Evolutionary conservation across 192 early-diverging fungal species (phyloP).

Genomic region (Linnemannia exigua): DNA sequence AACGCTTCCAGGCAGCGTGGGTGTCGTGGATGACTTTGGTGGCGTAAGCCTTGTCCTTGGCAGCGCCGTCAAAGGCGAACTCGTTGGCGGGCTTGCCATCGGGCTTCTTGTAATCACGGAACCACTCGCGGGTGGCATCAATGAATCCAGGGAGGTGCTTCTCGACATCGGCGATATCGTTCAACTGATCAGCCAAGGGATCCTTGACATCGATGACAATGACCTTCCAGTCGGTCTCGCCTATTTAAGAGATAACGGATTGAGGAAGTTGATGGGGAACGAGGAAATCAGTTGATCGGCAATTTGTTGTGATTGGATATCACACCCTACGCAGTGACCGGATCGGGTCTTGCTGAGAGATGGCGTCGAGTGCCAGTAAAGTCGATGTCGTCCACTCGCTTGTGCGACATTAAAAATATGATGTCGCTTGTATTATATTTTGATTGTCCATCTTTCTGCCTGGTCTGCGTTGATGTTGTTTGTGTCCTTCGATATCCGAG

Average conservation of each 20-base stretch:
- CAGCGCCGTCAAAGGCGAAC: slow-evolving; percentile 95
- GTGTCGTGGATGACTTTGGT: slow-evolving; percentile 91
- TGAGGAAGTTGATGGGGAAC: not conserved
- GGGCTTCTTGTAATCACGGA: slow-evolving; percentile 99
- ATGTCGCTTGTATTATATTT: not conserved
- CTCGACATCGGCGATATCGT: slow-evolving; percentile 99
- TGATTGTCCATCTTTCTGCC: not conserved
- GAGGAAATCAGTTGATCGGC: not conserved
- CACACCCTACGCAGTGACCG: not conserved
- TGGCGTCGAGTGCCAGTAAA: not conserved
- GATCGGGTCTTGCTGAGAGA: not conserved
- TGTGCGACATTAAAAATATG: not conserved
- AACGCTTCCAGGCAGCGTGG: slow-evolving; percentile 91
- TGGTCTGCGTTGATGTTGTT: not conserved
- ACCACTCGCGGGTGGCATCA: slow-evolving; percentile 98
- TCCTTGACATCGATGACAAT: slow-evolving; percentile 98
- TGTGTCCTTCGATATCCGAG: not conserved
- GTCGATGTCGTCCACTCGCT: not conserved
- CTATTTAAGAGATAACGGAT: slow-evolving; percentile 23
- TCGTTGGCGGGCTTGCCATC: slow-evolving; percentile 99
- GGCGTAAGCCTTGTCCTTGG: slow-evolving; percentile 89
- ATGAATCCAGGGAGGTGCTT: slow-evolving; percentile 95
- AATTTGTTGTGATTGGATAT: not conserved
- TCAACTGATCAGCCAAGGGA: slow-evolving; percentile 95
- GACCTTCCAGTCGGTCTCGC: slow-evolving; percentile 99